Evolutionary conservation across 345 rosid species (phyloP).

Genomic region (Murraya paniculata): DNA sequence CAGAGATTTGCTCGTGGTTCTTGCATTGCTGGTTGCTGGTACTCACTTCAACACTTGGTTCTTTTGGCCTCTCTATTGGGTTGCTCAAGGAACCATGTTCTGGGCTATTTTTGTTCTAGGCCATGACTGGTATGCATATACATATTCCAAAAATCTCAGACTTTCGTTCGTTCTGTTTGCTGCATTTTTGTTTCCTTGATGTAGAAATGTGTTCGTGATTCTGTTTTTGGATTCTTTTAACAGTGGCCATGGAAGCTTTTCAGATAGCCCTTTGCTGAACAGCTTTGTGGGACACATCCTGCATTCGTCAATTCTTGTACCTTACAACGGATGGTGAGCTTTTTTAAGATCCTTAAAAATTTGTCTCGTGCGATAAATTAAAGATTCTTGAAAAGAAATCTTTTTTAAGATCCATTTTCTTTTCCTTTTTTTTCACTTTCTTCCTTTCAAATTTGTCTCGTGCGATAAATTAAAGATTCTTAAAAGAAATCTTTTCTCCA

Average conservation of each 20-base stretch:
- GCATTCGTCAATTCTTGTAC: slow-evolving; percentile 82
- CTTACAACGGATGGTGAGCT: slow-evolving; percentile 81
- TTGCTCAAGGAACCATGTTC: slow-evolving; percentile 76
- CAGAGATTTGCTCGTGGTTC: slow-evolving; percentile 54
- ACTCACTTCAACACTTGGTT: slow-evolving; percentile 45
- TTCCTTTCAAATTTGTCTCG: background rate
- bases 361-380: too few species aligned
- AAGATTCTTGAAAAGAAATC: too few species aligned
- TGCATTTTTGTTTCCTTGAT: background rate
- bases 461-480: background rate
- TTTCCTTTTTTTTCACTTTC: too few species aligned
- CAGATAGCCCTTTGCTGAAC: slow-evolving; percentile 54
- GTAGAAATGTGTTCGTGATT: slow-evolving; percentile 4
- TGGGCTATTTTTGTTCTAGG: slow-evolving; percentile 94
- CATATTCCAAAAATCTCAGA: background rate
- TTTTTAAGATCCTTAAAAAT: background rate
- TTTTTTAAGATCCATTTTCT: background rate
- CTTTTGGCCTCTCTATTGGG: slow-evolving; percentile 72
- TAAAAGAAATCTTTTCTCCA: slow-evolving; percentile 14
- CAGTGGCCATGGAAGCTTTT: slow-evolving; percentile 91
- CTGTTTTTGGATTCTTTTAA: slow-evolving; percentile 10
- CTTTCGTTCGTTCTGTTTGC: background rate
- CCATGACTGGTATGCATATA: slow-evolving; percentile 63
- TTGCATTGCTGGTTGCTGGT: slow-evolving; percentile 44
- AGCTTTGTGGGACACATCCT: slow-evolving; percentile 64